Conservation (phyloP, 441 rosid genomes). For the Eruca vesicaria region DNA sequence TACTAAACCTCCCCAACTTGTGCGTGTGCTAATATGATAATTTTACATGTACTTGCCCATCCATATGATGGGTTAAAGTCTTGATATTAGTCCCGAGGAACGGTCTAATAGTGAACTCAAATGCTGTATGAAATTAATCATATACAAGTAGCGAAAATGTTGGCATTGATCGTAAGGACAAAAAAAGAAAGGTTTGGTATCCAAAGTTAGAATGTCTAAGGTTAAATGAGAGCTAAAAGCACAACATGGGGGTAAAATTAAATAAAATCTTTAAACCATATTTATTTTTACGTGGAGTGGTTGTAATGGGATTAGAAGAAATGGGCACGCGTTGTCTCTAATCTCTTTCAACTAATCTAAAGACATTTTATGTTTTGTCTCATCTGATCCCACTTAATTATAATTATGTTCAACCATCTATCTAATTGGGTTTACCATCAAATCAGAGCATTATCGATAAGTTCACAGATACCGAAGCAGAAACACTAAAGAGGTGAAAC, state of each 20-base stretch:
- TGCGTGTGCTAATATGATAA: background rate
- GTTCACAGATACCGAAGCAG: slow-evolving; percentile 29
- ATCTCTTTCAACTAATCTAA: slow-evolving; percentile 35
- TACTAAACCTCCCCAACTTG: background rate
- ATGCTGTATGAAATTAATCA: background rate
- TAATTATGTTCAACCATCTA: slow-evolving; percentile 4
- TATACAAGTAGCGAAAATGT: background rate
- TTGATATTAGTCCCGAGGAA: background rate
- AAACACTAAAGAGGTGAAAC: background rate
- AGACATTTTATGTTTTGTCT: slow-evolving; percentile 37
- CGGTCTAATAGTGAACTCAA: background rate
- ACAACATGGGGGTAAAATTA: background rate
- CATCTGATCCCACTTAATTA: slow-evolving; percentile 31
- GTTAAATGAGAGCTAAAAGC: background rate
- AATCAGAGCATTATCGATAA: slow-evolving; percentile 32
- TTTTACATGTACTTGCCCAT: background rate
- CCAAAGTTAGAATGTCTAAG: slow-evolving; percentile 4
- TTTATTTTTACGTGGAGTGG: slow-evolving; percentile 34
- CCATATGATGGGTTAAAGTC: background rate
- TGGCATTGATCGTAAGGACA: slow-evolving; percentile 1
- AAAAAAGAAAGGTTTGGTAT: background rate
- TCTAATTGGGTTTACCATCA: slow-evolving; percentile 29
- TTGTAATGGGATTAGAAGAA: slow-evolving; percentile 31
- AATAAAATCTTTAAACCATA: background rate
- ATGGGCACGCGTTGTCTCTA: slow-evolving; percentile 33